These are phyloP conservation scores for Venturia aucupariae DNA, from an alignment of 2,329 filamentous ascomycete genomes.

Conservation along the genomic window DNA sequence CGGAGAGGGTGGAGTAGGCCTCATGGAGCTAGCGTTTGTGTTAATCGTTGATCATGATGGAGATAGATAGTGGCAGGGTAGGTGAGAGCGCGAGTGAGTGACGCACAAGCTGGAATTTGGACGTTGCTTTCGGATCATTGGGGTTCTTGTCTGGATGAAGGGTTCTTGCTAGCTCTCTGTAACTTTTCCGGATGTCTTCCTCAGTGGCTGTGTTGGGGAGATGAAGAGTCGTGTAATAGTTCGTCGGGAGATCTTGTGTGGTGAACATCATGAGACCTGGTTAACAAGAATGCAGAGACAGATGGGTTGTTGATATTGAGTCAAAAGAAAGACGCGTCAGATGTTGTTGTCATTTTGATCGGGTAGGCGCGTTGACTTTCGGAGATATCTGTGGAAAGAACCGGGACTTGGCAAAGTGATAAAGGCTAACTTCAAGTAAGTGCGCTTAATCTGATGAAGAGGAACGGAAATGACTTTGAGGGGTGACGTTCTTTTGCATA, in stretches of 20 bases:
- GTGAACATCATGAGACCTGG: not conserved
- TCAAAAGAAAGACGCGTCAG: not conserved
- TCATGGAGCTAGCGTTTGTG: not conserved
- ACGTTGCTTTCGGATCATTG: not conserved
- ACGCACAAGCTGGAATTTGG: not conserved
- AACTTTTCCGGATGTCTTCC: slow-evolving; percentile 5
- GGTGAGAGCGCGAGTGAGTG: not conserved
- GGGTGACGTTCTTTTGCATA: not conserved
- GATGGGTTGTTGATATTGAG: not conserved
- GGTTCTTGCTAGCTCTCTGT: not conserved
- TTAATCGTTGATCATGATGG: not conserved
- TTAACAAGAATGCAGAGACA: not conserved
- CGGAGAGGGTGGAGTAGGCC: not conserved
- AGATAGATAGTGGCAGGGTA: not conserved
- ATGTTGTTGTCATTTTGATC: not conserved
- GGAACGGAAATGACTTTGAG: not conserved
- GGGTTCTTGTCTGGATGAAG: slow-evolving; percentile 6
- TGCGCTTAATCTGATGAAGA: not conserved
- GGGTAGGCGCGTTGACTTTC: not conserved
- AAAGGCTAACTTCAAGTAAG: too few species aligned
- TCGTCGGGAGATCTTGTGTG: not conserved
- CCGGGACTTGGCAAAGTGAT: too few species aligned
- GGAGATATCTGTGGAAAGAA: too few species aligned
- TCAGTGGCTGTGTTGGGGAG: slow-evolving; percentile 1
- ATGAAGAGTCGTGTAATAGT: not conserved